phyloP scores from a whole-genome alignment of 805 yeast species.

The Candida krabiensis region DNA sequence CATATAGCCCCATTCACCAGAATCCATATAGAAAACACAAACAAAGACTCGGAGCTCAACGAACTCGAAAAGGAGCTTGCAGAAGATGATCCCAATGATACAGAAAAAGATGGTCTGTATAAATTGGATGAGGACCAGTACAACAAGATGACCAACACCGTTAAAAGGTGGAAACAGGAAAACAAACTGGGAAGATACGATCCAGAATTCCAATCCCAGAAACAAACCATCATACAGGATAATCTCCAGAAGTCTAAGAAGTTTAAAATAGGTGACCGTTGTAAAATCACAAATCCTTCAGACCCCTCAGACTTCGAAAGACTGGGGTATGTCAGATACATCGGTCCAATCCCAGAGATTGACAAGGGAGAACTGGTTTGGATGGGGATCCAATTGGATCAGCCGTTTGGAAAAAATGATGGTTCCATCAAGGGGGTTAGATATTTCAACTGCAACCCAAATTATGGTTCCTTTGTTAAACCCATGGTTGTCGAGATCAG shows the following conservation, averaged over 20 bases:
- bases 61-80: conserved; percentile 24
- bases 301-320: conserved; percentile 46
- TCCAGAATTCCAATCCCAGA: conserved; percentile 42
- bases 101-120: conserved; percentile 37
- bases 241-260: conserved; percentile 33
- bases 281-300: conserved; percentile 37
- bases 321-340: conserved; percentile 66
- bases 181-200: conserved; percentile 73
- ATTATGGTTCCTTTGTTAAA: conserved; percentile 77
- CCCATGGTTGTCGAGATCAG: conserved; percentile 72
- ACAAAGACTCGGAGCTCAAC: conserved; percentile 49
- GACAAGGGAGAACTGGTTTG: conserved; percentile 52
- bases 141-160: conserved; percentile 58
- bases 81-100: conserved; percentile 17
- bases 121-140: conserved; percentile 62
- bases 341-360: conserved; percentile 68
- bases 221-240: conserved; percentile 20
- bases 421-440: conserved; percentile 65
- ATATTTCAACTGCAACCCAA: conserved; percentile 54
- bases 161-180: conserved; percentile 72
- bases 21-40: conserved; percentile 57
- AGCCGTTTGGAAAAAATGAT: conserved; percentile 83
- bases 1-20: conserved; percentile 41
- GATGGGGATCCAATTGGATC: conserved; percentile 86
- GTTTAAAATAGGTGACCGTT: conserved; percentile 52